Evolutionary conservation across 371 early-diverging fungal genomes (phyloP).

Genomic region (Mucor ambiguus): DNA sequence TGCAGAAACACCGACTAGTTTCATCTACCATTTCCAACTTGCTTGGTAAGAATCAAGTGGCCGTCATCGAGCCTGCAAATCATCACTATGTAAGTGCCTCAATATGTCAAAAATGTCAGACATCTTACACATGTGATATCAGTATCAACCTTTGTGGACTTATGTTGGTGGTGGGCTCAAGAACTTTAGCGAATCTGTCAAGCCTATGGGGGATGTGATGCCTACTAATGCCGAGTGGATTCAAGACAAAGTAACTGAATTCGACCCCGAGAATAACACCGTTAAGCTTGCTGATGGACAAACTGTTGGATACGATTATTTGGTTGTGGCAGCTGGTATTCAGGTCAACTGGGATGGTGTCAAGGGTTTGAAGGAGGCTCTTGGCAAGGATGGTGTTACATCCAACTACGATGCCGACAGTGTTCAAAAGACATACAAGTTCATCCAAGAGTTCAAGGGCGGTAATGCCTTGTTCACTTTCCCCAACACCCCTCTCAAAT

Average conservation of each 20-base stretch:
- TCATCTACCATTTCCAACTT: constrained; percentile 63
- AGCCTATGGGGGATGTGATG: constrained; percentile 71
- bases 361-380: constrained; percentile 73
- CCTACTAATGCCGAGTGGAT: constrained; percentile 79
- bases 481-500: constrained; percentile 89
- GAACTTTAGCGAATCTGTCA: constrained; percentile 67
- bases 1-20: constrained; percentile 31
- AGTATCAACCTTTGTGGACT: constrained; percentile 91
- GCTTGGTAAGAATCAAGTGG: constrained; percentile 72
- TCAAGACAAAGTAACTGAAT: constrained; percentile 63
- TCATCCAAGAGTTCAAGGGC: constrained; percentile 72
- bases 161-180: constrained; percentile 91
- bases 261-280: constrained; percentile 74
- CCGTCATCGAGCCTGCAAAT: constrained; percentile 79
- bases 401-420: constrained; percentile 80
- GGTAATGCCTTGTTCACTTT: constrained; percentile 91
- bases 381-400: constrained; percentile 84
- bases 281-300: constrained; percentile 71
- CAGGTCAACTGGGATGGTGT: constrained; percentile 79
- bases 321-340: constrained; percentile 90
- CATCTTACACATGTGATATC: not conserved
- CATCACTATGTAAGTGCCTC: constrained; percentile 70
- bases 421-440: constrained; percentile 78
- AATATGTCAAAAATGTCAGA: not conserved
- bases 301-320: constrained; percentile 77